Percentiles rank a stretch among this genome's conserved stretches.
Evolutionary conservation across 495 filamentous ascomycete genomes (phyloP).

Genomic region (Aspergillus cristatus): DNA sequence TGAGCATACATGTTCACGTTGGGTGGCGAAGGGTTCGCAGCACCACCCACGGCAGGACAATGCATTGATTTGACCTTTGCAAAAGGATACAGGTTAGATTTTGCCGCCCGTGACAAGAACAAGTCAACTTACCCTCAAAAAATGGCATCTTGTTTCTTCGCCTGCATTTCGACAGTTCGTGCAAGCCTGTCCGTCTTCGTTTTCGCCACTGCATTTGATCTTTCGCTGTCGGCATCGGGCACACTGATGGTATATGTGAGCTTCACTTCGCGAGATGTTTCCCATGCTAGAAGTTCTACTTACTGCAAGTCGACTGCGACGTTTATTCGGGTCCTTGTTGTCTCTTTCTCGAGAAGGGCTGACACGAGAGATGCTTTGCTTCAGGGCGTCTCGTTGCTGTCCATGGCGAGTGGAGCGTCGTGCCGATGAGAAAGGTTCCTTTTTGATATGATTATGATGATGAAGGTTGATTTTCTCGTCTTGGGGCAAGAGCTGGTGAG

Average conservation of each 20-base stretch:
- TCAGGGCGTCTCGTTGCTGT: slow-evolving; percentile 17
- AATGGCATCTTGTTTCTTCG: slow-evolving; percentile 58
- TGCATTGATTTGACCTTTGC: slow-evolving; percentile 17
- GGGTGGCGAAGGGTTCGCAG: slow-evolving; percentile 10
- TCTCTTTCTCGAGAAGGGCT: slow-evolving; percentile 21
- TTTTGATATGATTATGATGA: slow-evolving; percentile 9
- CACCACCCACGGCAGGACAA: slow-evolving; percentile 15
- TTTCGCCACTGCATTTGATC: slow-evolving; percentile 91
- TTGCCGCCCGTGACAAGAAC: neutral
- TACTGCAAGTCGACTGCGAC: slow-evolving; percentile 63
- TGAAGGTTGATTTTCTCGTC: slow-evolving; percentile 22
- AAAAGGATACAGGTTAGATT: slow-evolving; percentile 2
- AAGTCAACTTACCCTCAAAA: slow-evolving; percentile 56
- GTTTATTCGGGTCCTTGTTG: slow-evolving; percentile 26
- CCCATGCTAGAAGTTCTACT: slow-evolving; percentile 16
- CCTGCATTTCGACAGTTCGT: slow-evolving; percentile 72
- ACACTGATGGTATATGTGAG: slow-evolving; percentile 51
- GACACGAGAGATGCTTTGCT: slow-evolving; percentile 11
- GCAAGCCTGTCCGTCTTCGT: slow-evolving; percentile 65
- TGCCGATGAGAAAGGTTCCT: slow-evolving; percentile 17
- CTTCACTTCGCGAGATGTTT: slow-evolving; percentile 4
- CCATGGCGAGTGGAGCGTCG: slow-evolving; percentile 19
- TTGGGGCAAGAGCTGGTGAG: slow-evolving; percentile 18
- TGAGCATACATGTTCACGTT: slow-evolving; percentile 15
- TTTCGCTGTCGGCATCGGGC: slow-evolving; percentile 86